Conservation (phyloP, 305 asterid genomes). For the Fraxinus platypoda region DNA sequence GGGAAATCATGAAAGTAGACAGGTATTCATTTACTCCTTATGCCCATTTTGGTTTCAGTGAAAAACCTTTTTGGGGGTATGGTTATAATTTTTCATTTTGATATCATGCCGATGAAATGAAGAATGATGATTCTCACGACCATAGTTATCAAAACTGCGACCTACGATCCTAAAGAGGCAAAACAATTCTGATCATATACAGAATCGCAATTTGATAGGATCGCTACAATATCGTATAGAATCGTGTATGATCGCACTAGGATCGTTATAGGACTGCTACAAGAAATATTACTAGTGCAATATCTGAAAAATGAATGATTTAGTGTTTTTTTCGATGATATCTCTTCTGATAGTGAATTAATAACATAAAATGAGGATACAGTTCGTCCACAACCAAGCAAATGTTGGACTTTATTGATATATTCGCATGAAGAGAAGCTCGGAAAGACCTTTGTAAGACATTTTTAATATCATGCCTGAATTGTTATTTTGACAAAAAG, state of each 20-base stretch:
- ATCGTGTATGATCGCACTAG: not conserved
- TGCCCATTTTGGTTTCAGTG: not conserved
- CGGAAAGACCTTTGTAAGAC: not conserved
- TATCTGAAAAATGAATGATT: not conserved
- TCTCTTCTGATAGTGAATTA: not conserved
- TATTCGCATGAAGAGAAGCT: not conserved
- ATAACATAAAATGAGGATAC: not conserved
- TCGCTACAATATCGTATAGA: not conserved
- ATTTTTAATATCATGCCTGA: not conserved
- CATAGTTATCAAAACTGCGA: not conserved
- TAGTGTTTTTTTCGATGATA: not conserved
- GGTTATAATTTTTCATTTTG: not conserved
- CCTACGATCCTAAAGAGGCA: not conserved
- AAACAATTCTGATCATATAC: not conserved
- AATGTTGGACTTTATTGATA: not conserved
- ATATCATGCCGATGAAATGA: not conserved
- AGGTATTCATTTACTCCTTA: slow-evolving; percentile 40
- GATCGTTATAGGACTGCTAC: not conserved
- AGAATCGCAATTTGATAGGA: not conserved
- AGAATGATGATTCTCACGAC: not conserved
- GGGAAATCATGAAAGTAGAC: slow-evolving; percentile 96
- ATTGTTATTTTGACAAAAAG: not conserved
- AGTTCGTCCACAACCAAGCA: not conserved
- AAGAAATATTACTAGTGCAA: not conserved
- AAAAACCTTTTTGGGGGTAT: not conserved